Evolutionary conservation across 306 rosid genomes (phyloP), one percentile per base, ranked within the genome.

Genomic region (Adenanthera pavonina): DNA sequence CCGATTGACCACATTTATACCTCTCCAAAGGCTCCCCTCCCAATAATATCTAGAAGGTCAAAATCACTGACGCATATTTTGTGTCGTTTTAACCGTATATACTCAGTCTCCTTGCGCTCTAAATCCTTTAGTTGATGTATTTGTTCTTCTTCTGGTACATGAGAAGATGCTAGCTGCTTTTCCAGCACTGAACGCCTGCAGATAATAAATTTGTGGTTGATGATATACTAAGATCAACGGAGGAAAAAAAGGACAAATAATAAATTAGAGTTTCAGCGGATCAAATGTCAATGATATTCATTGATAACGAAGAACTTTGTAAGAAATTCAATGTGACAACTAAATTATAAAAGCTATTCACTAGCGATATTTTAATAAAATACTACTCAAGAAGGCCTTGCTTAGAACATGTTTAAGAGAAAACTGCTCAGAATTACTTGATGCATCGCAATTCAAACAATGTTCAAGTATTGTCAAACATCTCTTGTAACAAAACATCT

Each of bases 1-100:
- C 70, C 9, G 30, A 76, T 16, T 47, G 35, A 85, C 78, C 59
- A 74, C 60, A 74, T 81, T 44, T 82, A 84, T 86, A 95, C 99
- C 97, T 94, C 98, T 80, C 93, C 99, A 74, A 92, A 95, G 83
- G 99, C 97, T 60, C 99, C 99, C 84, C 99, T 89, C 78, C 99
- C 99, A 69, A 95, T 92, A 47, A 95, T 92, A 79, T 91, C 85
- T 76, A 91, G 88, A 84, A 92, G 97, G 78, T 95, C 91, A 78
- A 95, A 95, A 86, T 95, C 97, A 38, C 90, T 92, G 41, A 91
- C 99, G 86, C 95, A 91, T 74, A 95, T 92, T 83, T 90, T 95
- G 87, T 95, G 91, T 82, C 99, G 88, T 87, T 91, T 91, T 62
- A 95, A 87, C 53, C 97, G 84, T 4, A 95, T 95, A 83, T 78